Evolutionary conservation across 345 rosid species (phyloP), one percentile per base, ranked within the genome.

Genomic region (Camelina laxa): DNA sequence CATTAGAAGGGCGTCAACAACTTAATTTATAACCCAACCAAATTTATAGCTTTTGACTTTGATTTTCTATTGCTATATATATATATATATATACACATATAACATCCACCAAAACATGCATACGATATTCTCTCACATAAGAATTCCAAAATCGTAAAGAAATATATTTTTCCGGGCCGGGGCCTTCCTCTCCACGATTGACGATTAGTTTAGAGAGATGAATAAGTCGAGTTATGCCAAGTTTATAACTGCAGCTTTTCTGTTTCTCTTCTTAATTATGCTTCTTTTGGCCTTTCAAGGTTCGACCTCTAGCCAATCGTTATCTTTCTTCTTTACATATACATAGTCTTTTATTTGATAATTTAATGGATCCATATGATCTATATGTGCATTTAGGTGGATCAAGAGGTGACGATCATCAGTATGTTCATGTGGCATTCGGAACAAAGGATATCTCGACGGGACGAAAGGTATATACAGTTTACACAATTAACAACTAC

Each of bases 361-460:
- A 3, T n/a, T n/a, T n/a, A n/a, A n/a, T n/a, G n/a, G n/a, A n/a
- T n/a, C n/a, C n/a, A n/a, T n/a, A n/a, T n/a, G 8, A 27, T 17
- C n/a, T 36, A 53, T 53, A 54, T 14, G 6, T 68, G 15, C 2
- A 19, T 21, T n/a, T 54, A 55, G 72, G 39, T 54, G 50, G 11
- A n/a, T 68, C 51, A 66, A 66, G 47, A 66, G 9, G 15, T 68
- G 72, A 42, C 17, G 16, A 68, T 39, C 53, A 54, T 55, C 39
- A 55, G 14, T 6, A 68, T n/a, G 36, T 38, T 68, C 19, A 68
- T 55, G 41, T 19, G 27, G 35, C 61, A 8, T 39, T 47, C 42
- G 9, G 24, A 24, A 55, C 27, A 3, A 67, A 67, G 19, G 55
- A 17, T 56, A 7, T 42, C 6, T 42, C 42, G 20, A 44, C 19